A percentile compares a stretch with the other conserved stretches of the same genome.
These are phyloP conservation scores for Fusarium lyarnte DNA, from an alignment of 2,329 filamentous ascomycete genomes.

Conservation along the genomic window DNA sequence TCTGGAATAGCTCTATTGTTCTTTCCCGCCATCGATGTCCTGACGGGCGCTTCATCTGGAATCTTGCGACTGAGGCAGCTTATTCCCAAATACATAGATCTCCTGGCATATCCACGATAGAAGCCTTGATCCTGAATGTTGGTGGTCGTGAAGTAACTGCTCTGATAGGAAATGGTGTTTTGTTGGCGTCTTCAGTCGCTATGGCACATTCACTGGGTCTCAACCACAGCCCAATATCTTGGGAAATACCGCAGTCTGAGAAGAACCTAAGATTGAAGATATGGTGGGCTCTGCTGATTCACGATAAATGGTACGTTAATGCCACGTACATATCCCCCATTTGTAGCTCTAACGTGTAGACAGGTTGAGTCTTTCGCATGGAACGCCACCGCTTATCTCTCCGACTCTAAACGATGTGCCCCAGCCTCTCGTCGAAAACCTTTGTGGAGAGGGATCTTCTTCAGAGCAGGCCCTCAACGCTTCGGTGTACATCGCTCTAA, in stretches of 20 bases:
- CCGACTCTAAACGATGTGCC: slow-evolving; percentile 60
- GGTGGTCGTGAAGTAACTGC: slow-evolving; percentile 68
- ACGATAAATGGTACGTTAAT: slow-evolving; percentile 61
- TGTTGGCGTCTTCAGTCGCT: slow-evolving; percentile 61
- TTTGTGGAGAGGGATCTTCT: slow-evolving; percentile 40
- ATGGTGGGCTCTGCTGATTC: slow-evolving; percentile 65
- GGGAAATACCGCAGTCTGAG: slow-evolving; percentile 62
- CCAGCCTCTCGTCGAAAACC: slow-evolving; percentile 49
- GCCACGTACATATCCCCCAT: fast-evolving
- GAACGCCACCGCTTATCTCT: slow-evolving; percentile 61
- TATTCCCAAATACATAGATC: slow-evolving; percentile 68
- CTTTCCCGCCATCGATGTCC: slow-evolving; percentile 59
- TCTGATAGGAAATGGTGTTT: slow-evolving; percentile 65
- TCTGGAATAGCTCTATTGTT: slow-evolving; percentile 62
- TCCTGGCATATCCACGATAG: slow-evolving; percentile 67
- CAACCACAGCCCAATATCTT: slow-evolving; percentile 61
- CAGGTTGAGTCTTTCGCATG: slow-evolving; percentile 63
- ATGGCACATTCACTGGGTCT: slow-evolving; percentile 64
- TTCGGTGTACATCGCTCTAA: slow-evolving; percentile 56
- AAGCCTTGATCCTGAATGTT: slow-evolving; percentile 66
- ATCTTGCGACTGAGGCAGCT: slow-evolving; percentile 67
- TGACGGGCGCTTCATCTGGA: slow-evolving; percentile 69
- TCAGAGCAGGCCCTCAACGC: slow-evolving; percentile 41
- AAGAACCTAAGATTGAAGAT: slow-evolving; percentile 62
- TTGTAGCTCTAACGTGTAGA: neutral